These are phyloP conservation scores for Orobanche coerulescens DNA, from an alignment of 257 asterid species.

Conservation along the genomic window DNA sequence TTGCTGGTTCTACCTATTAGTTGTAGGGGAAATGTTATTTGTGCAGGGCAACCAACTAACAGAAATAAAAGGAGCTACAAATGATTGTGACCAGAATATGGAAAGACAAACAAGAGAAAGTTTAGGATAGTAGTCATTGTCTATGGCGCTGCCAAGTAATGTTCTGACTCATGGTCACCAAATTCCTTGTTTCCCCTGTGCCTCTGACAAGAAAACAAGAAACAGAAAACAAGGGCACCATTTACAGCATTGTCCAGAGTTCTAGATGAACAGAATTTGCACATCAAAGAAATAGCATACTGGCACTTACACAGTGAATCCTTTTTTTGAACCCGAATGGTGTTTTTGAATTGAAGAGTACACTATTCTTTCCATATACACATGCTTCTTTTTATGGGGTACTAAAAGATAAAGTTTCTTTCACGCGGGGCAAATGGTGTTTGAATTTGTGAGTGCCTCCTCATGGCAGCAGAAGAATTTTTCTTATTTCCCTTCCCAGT, in stretches of 20 bases:
- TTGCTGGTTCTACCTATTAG: not conserved
- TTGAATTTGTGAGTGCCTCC: conserved; percentile 2
- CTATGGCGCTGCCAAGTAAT: not conserved
- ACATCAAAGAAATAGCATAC: not conserved
- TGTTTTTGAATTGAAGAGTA: not conserved
- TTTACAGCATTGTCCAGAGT: not conserved
- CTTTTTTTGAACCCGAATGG: not conserved
- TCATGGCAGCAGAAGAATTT: not conserved
- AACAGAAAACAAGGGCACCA: not conserved
- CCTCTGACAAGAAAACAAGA: not conserved
- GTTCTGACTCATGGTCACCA: not conserved
- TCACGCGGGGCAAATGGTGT: not conserved
- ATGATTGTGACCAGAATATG: not conserved
- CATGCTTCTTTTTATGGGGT: not conserved
- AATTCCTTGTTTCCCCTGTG: not conserved
- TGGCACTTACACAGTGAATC: not conserved
- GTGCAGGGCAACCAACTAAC: not conserved
- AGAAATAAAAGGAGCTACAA: not conserved
- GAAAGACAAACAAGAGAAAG: not conserved
- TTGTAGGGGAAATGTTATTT: not conserved
- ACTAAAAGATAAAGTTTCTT: not conserved
- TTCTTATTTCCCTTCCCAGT: not conserved
- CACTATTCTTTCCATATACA: not conserved
- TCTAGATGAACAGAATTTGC: not conserved
- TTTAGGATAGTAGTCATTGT: not conserved